These are phyloP conservation scores for Podaxis sp. DNA, from an alignment of 768 basidiomycete species.

Conservation along the genomic window DNA sequence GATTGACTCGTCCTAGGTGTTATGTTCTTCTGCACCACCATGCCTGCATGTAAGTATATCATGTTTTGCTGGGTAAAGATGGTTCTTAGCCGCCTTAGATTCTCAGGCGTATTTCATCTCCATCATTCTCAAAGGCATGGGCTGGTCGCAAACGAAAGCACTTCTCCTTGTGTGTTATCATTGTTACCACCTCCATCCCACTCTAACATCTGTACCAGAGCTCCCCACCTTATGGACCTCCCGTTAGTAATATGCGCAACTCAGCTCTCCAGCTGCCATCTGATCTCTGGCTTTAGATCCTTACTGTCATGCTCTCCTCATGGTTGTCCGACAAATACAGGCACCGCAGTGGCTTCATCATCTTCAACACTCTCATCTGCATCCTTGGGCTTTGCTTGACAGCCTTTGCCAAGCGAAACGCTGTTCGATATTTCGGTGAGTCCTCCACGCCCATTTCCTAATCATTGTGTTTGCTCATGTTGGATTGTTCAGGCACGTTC, in stretches of 20 bases:
- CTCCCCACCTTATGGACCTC: slow-evolving; percentile 8
- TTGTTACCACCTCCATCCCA: background rate
- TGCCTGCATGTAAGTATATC: slow-evolving; percentile 24
- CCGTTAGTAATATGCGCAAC: slow-evolving; percentile 5
- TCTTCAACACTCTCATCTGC: slow-evolving; percentile 3
- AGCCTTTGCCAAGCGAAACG: slow-evolving; percentile 8
- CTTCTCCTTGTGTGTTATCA: slow-evolving; percentile 8
- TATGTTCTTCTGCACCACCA: slow-evolving; percentile 26
- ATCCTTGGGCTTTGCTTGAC: slow-evolving; percentile 7
- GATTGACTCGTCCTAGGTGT: slow-evolving; percentile 18
- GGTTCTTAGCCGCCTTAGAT: background rate
- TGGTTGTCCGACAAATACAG: slow-evolving; percentile 12
- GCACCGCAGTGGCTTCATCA: slow-evolving; percentile 11
- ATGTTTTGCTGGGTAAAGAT: background rate
- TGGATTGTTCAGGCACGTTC: slow-evolving; percentile 4
- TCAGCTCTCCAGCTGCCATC: slow-evolving; percentile 13
- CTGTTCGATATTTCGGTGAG: slow-evolving; percentile 6
- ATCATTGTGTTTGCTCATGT: background rate
- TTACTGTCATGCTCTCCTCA: slow-evolving; percentile 9
- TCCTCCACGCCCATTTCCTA: background rate
- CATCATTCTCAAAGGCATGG: slow-evolving; percentile 11
- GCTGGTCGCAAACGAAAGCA: slow-evolving; percentile 6
- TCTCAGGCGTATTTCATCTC: slow-evolving; percentile 14
- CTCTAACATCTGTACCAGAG: slow-evolving; percentile 1
- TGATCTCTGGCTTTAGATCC: slow-evolving; percentile 17